phyloP scores from a whole-genome alignment of 2,329 filamentous ascomycete species.

The Taxawa tesnikishii region DNA sequence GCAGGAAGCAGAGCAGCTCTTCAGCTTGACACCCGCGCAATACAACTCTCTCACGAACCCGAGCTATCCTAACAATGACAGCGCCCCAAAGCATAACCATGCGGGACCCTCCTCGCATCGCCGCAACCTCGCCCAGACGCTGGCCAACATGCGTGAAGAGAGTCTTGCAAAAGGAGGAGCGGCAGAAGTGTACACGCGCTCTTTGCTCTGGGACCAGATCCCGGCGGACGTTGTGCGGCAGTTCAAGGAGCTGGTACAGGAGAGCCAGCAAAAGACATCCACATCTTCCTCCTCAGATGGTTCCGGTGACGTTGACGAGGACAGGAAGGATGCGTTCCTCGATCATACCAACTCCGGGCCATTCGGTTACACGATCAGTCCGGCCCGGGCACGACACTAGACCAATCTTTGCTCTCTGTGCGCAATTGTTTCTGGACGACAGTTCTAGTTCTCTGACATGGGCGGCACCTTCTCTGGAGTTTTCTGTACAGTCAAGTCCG shows the following conservation, averaged over 20 bases:
- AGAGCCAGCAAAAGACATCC: too few relatives aligned
- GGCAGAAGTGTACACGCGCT: conserved; percentile 85
- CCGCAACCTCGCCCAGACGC: conserved; percentile 66
- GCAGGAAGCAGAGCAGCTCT: conserved; percentile 78
- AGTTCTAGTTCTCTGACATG: too few relatives aligned
- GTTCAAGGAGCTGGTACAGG: conserved; percentile 82
- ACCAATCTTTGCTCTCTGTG: too few relatives aligned
- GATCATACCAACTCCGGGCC: too few relatives aligned
- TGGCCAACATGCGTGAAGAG: conserved; percentile 63
- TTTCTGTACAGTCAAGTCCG: too few relatives aligned
- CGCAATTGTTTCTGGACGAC: too few relatives aligned
- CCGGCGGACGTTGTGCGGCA: conserved; percentile 82
- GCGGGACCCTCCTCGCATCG: conserved; percentile 27
- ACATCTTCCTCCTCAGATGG: too few relatives aligned
- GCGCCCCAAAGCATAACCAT: not conserved
- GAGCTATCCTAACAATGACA: conserved; percentile 1
- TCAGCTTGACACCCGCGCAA: conserved; percentile 73
- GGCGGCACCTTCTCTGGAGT: too few relatives aligned
- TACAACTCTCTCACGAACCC: conserved; percentile 67
- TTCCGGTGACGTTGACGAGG: too few relatives aligned
- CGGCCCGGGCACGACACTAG: too few relatives aligned
- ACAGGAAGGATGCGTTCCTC: too few relatives aligned
- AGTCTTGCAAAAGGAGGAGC: conserved; percentile 38
- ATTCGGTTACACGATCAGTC: too few relatives aligned
- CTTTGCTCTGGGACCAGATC: conserved; percentile 87